phyloP scores from a whole-genome alignment of 139 green algal species.

The Volvox reticuliferus region DNA sequence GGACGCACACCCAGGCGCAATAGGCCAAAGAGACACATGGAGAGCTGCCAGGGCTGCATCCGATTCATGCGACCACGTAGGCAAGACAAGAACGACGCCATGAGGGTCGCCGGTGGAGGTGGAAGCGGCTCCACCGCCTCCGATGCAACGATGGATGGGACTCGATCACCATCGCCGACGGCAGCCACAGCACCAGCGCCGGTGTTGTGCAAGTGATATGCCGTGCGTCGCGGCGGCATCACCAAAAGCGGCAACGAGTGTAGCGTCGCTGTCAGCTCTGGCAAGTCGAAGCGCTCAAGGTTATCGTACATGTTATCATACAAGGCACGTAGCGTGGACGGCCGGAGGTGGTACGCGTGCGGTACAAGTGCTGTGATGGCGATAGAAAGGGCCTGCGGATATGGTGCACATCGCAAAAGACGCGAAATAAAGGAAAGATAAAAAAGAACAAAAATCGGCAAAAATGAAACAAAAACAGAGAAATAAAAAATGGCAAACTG shows the following conservation, averaged over 20 bases:
- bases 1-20: background rate
- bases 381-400: background rate
- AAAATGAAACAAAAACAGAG: too few species aligned
- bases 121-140: background rate
- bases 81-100: conserved; percentile 28
- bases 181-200: background rate
- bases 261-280: conserved; percentile 14
- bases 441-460: too few species aligned
- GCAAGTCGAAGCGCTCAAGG: background rate
- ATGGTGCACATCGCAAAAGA: too few species aligned
- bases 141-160: background rate
- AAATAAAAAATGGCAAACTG: too few species aligned
- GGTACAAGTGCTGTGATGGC: background rate
- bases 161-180: too few species aligned
- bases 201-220: background rate
- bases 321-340: conserved; percentile 8
- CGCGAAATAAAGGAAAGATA: too few species aligned
- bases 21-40: conserved; percentile 24
- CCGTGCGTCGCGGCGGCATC: background rate
- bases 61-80: conserved; percentile 27
- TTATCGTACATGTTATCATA: conserved; percentile 3
- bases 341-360: background rate
- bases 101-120: background rate
- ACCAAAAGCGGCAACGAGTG: conserved; percentile 8
- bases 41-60: conserved; percentile 30